These are phyloP conservation scores for Bruguiera hainesii DNA, from an alignment of 441 rosid genomes.

Conservation along the genomic window DNA sequence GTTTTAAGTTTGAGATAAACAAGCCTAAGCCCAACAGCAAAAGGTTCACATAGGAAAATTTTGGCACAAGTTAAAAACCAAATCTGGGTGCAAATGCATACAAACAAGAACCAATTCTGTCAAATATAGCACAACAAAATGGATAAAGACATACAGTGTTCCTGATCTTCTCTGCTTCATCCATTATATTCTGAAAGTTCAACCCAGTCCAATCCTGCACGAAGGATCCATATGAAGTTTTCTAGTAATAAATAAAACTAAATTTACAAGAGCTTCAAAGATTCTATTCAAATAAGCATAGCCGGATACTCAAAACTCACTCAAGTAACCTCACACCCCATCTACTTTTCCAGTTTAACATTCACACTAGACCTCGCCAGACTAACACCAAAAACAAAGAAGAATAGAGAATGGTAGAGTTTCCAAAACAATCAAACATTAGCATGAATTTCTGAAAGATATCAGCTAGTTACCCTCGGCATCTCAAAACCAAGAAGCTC, in stretches of 20 bases:
- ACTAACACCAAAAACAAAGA: no score
- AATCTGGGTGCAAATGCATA: background rate
- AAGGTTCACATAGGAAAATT: no score
- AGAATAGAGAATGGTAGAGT: no score
- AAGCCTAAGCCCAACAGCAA: background rate
- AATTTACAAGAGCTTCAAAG: background rate
- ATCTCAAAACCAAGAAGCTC: constrained; percentile 97
- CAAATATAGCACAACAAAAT: constrained; percentile 15
- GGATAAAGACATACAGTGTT: constrained; percentile 51
- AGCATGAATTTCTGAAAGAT: background rate
- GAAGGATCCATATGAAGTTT: constrained; percentile 7
- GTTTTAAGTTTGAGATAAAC: constrained; percentile 5
- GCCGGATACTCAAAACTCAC: constrained; percentile 4
- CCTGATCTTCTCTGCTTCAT: constrained; percentile 89
- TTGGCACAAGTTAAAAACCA: no score
- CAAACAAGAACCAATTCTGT: background rate
- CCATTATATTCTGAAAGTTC: constrained; percentile 88
- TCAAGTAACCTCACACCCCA: background rate
- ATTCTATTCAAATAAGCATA: background rate
- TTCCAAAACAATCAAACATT: background rate
- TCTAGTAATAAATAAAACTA: background rate
- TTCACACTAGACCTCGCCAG: no score
- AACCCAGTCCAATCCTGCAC: constrained; percentile 98
- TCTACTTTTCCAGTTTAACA: no score
- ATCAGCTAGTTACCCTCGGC: constrained; percentile 59